Evolutionary conservation across 805 yeast genomes (phyloP), one percentile per base, ranked within the genome.

Genomic region (Kluyveromyces wickerhamii): DNA sequence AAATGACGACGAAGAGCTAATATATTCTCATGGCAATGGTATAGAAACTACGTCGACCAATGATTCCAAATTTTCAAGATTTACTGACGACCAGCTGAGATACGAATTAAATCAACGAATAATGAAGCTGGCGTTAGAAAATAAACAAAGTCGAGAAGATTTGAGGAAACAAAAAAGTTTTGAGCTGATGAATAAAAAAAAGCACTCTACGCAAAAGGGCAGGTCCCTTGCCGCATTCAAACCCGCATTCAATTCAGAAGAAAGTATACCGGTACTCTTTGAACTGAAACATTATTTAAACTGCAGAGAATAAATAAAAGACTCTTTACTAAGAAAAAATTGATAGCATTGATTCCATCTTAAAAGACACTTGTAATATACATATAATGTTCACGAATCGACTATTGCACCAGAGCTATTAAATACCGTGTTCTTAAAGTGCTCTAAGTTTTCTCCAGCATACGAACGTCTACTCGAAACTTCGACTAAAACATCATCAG

Each of bases 401-500:
- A n/a, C n/a, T n/a, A n/a, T n/a, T n/a, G n/a, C n/a, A n/a, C n/a
- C 45, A 33, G 54, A 42, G n/a, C 42, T 30, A 9, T 42, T 44
- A 23, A 64, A 65, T 2, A 43, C 29, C 32, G 67, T 59, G 13
- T 78, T 87, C 38, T 65, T 66, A 37, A 70, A 75, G 37, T 57
- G 54, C 33, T 71, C 77, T 34, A 83, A 64, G 1, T 79, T 81
- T 58, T 82, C 92, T 19, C 92, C 92, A 12, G 64, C 59, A 49
- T 88, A 89, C 46, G 89, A 78, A 5, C 87, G 66, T 34, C 68
- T 57, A 5, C 89, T 77, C n/a, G 77, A 69, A 1, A 89, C 85
- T 60, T 89, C 98, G 9, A 86, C 82, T 15, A 69, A 58, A 0
- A 61, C 66, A 15, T 59, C 69, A 8, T 60, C 55, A 5, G 55